These are phyloP conservation scores for Volvox africanus DNA, from an alignment of 139 green algal species.

Conservation along the genomic window DNA sequence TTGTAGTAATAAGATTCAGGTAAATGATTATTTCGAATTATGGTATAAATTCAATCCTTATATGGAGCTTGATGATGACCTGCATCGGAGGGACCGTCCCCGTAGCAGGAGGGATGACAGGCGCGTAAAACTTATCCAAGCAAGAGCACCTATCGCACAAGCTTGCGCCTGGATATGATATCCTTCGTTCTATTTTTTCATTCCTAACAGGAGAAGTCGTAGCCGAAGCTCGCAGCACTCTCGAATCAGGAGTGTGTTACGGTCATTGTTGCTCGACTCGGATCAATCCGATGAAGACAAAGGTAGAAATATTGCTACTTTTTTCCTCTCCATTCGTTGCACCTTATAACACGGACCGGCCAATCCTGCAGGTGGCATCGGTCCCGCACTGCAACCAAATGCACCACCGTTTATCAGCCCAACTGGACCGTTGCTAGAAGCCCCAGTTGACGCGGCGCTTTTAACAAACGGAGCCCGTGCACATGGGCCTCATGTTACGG, in stretches of 20 bases:
- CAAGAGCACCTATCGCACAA: not conserved
- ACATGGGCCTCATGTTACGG: not conserved
- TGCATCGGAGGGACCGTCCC: not conserved
- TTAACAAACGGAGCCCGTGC: not conserved
- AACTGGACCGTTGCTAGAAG: not conserved
- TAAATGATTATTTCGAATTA: too few relatives aligned
- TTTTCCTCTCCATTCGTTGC: not conserved
- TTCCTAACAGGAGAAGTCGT: not conserved
- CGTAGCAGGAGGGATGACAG: not conserved
- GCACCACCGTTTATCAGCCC: not conserved
- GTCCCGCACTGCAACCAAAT: not conserved
- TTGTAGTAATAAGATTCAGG: too few relatives aligned
- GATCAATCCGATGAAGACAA: constrained; percentile 2
- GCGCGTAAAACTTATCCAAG: not conserved
- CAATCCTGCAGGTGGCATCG: not conserved
- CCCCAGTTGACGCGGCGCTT: not conserved
- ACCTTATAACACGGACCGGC: not conserved
- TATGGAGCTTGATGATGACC: not conserved
- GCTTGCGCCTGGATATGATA: not conserved
- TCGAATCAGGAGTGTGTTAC: not conserved
- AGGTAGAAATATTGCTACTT: not conserved
- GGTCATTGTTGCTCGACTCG: constrained; percentile 3
- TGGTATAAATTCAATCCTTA: not conserved
- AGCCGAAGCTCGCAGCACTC: constrained; percentile 36
- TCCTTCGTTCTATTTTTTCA: not conserved